Evolutionary conservation across 129 eudicot species (phyloP).

Genomic region (Calendula officinalis): DNA sequence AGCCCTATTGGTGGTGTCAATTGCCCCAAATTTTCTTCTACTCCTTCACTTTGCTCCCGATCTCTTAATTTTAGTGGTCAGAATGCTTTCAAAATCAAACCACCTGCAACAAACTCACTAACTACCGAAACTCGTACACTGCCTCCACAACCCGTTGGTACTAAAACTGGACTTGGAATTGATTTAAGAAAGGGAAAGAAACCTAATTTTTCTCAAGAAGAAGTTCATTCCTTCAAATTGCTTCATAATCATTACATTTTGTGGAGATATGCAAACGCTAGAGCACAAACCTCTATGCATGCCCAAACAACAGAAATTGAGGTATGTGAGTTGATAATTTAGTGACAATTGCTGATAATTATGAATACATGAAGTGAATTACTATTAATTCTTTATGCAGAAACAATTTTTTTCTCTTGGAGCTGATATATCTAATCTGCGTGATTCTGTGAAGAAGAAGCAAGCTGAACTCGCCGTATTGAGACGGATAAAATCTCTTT

Average conservation of each 20-base stretch:
- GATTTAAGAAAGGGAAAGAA: slow-evolving; percentile 60
- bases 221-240: slow-evolving; percentile 60
- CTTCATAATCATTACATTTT: slow-evolving; percentile 59
- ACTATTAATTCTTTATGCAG: slow-evolving; percentile 34
- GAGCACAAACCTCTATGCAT: slow-evolving; percentile 56
- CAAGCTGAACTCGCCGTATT: slow-evolving; percentile 48
- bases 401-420: slow-evolving; percentile 55
- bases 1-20: background rate
- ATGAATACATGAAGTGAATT: too few species aligned
- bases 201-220: slow-evolving; percentile 45
- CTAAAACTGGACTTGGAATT: slow-evolving; percentile 32
- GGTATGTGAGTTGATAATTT: slow-evolving; percentile 24
- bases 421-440: slow-evolving; percentile 52
- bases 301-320: slow-evolving; percentile 56
- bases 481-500: slow-evolving; percentile 38
- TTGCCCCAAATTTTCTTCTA: slow-evolving; percentile 21
- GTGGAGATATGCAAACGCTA: slow-evolving; percentile 89
- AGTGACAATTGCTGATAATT: too few species aligned
- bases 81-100: background rate
- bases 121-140: slow-evolving; percentile 31
- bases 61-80: slow-evolving; percentile 55
- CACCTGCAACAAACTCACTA: too few species aligned
- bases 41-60: slow-evolving; percentile 54
- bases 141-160: slow-evolving; percentile 59
- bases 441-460: slow-evolving; percentile 54